Percentiles rank a stretch among this genome's conserved stretches.
These are phyloP conservation scores for Phytophthora crassamura DNA, from an alignment of 352 stramenopile species.

Conservation along the genomic window DNA sequence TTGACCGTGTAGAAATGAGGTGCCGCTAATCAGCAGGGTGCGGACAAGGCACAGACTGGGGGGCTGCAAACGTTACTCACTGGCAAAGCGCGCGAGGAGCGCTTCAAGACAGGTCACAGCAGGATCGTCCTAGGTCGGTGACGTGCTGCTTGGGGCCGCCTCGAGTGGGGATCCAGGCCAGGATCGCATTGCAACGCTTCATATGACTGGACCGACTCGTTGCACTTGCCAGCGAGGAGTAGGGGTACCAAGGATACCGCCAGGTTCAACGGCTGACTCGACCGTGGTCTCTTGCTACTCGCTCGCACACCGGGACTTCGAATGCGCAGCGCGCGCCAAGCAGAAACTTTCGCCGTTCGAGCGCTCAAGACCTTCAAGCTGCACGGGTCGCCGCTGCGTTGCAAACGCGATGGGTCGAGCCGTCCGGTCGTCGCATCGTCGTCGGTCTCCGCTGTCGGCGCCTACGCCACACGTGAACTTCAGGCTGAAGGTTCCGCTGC, in stretches of 20 bases:
- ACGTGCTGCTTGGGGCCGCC: too few species aligned
- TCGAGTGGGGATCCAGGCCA: too few species aligned
- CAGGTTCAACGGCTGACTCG: neutral
- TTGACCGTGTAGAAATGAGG: constrained; percentile 25
- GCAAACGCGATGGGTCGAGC: constrained; percentile 13
- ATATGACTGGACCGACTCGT: constrained; percentile 16
- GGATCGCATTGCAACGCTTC: neutral
- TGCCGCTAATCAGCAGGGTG: constrained; percentile 22
- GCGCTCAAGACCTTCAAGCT: too few species aligned
- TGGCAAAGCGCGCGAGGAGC: neutral
- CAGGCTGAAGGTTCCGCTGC: too few species aligned
- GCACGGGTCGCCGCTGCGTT: neutral
- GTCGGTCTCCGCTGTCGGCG: neutral
- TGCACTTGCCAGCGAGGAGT: constrained; percentile 21
- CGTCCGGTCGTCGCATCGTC: constrained; percentile 22
- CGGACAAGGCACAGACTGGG: constrained; percentile 18
- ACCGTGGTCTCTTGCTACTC: too few species aligned
- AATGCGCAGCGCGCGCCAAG: too few species aligned
- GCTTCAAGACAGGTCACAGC: neutral
- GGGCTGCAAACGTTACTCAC: constrained; percentile 27
- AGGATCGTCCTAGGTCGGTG: too few species aligned
- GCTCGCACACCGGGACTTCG: too few species aligned
- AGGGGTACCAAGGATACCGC: neutral
- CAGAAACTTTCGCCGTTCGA: too few species aligned
- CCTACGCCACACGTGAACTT: too few species aligned